A percentile compares a stretch with the other conserved stretches of the same genome.
These are phyloP conservation scores for Alternaria longipes DNA, from an alignment of 2,329 filamentous ascomycete genomes.

Conservation along the genomic window DNA sequence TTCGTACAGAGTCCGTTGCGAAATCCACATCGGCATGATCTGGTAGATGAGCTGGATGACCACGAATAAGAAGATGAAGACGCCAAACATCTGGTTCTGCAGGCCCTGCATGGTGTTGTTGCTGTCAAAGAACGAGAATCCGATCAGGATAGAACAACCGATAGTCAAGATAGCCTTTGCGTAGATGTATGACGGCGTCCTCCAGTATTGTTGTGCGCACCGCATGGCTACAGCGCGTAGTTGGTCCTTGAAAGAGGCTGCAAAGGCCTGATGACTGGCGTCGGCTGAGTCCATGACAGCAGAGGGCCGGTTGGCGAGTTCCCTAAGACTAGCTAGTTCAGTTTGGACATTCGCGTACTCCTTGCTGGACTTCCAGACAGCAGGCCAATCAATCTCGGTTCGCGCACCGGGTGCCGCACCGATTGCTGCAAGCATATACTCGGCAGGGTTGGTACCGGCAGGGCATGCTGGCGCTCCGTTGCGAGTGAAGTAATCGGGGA, in stretches of 20 bases:
- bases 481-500: not conserved
- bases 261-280: slow-evolving; percentile 53
- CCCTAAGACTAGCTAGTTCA: slow-evolving; percentile 53
- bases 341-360: slow-evolving; percentile 40
- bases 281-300: slow-evolving; percentile 56
- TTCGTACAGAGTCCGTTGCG: slow-evolving; percentile 66
- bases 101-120: slow-evolving; percentile 53
- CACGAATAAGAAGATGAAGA: slow-evolving; percentile 60
- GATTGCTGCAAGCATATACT: slow-evolving; percentile 67
- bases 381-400: slow-evolving; percentile 61
- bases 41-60: slow-evolving; percentile 51
- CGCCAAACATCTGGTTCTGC: slow-evolving; percentile 58
- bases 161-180: slow-evolving; percentile 44
- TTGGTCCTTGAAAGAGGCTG: slow-evolving; percentile 51
- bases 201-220: slow-evolving; percentile 59
- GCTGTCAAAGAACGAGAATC: slow-evolving; percentile 55
- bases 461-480: not conserved
- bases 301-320: slow-evolving; percentile 42
- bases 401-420: slow-evolving; percentile 60
- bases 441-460: not conserved
- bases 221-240: slow-evolving; percentile 51
- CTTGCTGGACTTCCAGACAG: slow-evolving; percentile 50
- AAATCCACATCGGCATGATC: slow-evolving; percentile 67
- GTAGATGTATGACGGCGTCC: slow-evolving; percentile 56
- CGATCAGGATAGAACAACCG: slow-evolving; percentile 44